phyloP scores from a whole-genome alignment of 805 yeast genomes.

The Wickerhamiella alocasiicola region DNA sequence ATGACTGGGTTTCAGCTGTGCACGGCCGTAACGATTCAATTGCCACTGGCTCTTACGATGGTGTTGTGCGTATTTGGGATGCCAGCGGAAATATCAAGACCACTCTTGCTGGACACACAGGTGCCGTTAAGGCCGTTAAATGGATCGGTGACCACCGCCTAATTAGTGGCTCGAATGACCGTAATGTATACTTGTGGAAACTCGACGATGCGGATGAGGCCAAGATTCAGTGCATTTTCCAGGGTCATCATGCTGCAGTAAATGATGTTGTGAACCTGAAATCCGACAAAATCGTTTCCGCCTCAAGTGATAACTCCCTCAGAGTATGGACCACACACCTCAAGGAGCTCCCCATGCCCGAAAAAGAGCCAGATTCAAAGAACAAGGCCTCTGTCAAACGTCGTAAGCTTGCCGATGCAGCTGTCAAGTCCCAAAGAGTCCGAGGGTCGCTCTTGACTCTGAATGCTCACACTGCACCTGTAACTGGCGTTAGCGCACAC shows the following conservation, averaged over 20 bases:
- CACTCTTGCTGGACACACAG: slow-evolving; percentile 79
- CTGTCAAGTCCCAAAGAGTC: slow-evolving; percentile 54
- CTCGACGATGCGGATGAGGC: slow-evolving; percentile 38
- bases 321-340: slow-evolving; percentile 83
- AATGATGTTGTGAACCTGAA: slow-evolving; percentile 42
- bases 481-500: slow-evolving; percentile 72
- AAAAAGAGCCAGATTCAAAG: slow-evolving; percentile 17
- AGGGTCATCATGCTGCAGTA: slow-evolving; percentile 86
- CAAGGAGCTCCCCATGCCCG: slow-evolving; percentile 56
- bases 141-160: slow-evolving; percentile 67
- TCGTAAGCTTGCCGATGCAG: slow-evolving; percentile 66
- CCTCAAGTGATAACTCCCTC: slow-evolving; percentile 65
- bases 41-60: slow-evolving; percentile 86
- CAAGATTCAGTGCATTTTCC: slow-evolving; percentile 69
- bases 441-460: slow-evolving; percentile 70
- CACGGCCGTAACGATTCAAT: slow-evolving; percentile 39
- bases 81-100: slow-evolving; percentile 66
- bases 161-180: slow-evolving; percentile 79
- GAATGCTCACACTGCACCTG: slow-evolving; percentile 78
- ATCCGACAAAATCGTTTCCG: slow-evolving; percentile 61
- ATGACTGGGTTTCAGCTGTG: slow-evolving; percentile 87
- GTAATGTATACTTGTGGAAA: slow-evolving; percentile 82
- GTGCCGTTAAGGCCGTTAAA: slow-evolving; percentile 68
- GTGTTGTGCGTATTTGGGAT: slow-evolving; percentile 83
- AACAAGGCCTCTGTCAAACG: slow-evolving; percentile 83